A percentile compares a stretch with the other conserved stretches of the same genome.
These are phyloP conservation scores for Fusarium illudens DNA, from an alignment of 2,329 filamentous ascomycete species.

Conservation along the genomic window DNA sequence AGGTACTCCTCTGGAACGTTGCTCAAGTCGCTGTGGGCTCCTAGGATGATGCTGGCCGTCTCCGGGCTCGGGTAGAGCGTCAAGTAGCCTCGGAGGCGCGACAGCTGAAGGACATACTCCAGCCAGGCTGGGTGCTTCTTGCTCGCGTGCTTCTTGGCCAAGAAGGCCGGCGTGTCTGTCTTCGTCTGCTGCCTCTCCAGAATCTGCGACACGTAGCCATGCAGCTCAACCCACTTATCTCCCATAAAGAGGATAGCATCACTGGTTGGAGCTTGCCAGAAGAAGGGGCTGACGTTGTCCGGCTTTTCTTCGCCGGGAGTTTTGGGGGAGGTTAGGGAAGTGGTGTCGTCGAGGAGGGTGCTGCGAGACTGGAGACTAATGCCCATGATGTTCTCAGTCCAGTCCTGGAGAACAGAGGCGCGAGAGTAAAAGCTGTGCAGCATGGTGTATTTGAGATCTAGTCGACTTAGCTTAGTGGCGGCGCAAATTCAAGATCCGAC, in stretches of 20 bases:
- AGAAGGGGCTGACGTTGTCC: slow-evolving; percentile 64
- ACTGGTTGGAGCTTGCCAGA: slow-evolving; percentile 86
- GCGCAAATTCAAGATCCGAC: slow-evolving; percentile 25
- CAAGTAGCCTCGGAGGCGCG: slow-evolving; percentile 78
- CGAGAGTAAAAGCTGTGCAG: slow-evolving; percentile 80
- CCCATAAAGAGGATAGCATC: slow-evolving; percentile 86
- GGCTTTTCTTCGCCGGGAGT: slow-evolving; percentile 23
- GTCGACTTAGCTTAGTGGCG: slow-evolving; percentile 22
- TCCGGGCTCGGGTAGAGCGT: slow-evolving; percentile 78
- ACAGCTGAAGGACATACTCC: slow-evolving; percentile 79
- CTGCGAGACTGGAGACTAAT: slow-evolving; percentile 81
- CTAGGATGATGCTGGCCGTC: slow-evolving; percentile 66
- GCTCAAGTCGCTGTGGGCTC: slow-evolving; percentile 79
- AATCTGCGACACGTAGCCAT: slow-evolving; percentile 76
- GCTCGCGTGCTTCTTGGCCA: slow-evolving; percentile 67
- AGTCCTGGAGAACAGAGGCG: slow-evolving; percentile 51
- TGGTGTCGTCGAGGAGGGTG: slow-evolving; percentile 67
- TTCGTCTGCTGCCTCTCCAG: slow-evolving; percentile 55
- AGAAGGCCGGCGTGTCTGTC: slow-evolving; percentile 50
- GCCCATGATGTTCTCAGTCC: slow-evolving; percentile 71
- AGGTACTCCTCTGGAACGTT: slow-evolving; percentile 75
- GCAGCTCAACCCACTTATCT: slow-evolving; percentile 85
- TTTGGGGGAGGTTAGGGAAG: slow-evolving; percentile 60
- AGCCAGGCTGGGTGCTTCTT: slow-evolving; percentile 78
- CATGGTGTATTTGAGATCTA: slow-evolving; percentile 77